Base-by-base conservation (phyloP, 345 rosid genomes). In the Gossypioides kirkii region DNA sequence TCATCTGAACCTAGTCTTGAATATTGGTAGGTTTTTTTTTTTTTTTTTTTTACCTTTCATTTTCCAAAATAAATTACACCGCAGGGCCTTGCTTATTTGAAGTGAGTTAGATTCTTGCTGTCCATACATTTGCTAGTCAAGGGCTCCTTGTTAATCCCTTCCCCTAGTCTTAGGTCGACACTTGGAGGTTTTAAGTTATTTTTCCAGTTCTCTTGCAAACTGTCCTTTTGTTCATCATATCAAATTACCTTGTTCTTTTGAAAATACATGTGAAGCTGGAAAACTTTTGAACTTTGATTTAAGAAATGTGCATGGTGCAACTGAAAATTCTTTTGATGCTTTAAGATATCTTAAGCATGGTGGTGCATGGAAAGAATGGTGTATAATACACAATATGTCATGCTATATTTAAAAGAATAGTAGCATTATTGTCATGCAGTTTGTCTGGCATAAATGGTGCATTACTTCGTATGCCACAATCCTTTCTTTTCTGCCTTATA, bases 1-100 rank as follows among this genome's bases (percentile, higher is more conserved):
- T 84, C 97, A 79, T 82, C 98, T 28, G 96, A 87, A 71, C 90
- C 90, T 73, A 87, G 97, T 77, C 92, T 94, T 65, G 94, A 90
- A 80, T 91, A 86, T 81, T 93, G 98, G 98, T 93, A 90, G 56
- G 10, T 17, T 23, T 22, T 46, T 12, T 2, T 10, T 70, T 12
- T 2, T 10, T 70, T 53, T 49, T 0, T 23, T 38, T 55, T 23
- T 49, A 13, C 55, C 3, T 61, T 17, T 53, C 11, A 10, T 55
- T 45, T 42, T 61, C 36, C 8, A 42, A 45, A 69, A 11, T 53
- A 38, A 16, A 42, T 58, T 75, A 49, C 8, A 25, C 46, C 28
- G 20, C 16, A 4, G 25, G 4, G 43, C 60, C 47, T 50, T 58
- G 14, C 47, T 9, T 49, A 3, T 45, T 45, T 58, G 8, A n/a